Base-by-base conservation (phyloP, 1,284 basidiomycete species). In the Cryptococcus maquisensis region DNA sequence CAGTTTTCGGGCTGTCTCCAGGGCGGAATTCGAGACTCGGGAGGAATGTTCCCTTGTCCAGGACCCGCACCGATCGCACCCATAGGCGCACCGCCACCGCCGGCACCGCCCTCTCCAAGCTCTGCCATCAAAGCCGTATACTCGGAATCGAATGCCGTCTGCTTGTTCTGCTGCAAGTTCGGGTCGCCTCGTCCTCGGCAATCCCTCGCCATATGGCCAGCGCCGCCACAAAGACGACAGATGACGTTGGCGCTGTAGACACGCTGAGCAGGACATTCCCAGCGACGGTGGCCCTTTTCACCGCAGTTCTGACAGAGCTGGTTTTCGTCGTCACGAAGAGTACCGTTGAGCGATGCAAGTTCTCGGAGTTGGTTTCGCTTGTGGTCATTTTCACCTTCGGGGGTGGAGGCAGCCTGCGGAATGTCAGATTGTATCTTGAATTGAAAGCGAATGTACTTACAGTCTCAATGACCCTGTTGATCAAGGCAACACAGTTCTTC, bases 301-400 rank as follows among this genome's bases (percentile, higher is more conserved):
- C 92, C 93, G 78, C 94, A 97, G 72, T 96, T 97, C 79, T 97
- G 94, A 79, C 96, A 98, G 61, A 98, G 85, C 78, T 99, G 96
- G 71, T 98, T 98, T 79, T 99, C 96, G 75, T 98, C 96, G 72
- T 99, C 96, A 66, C 96, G 91, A 55, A 99, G 85, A 24, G 96
- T 99, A 76, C 96, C 96, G 74, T 99, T 99, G 51, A 99, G 80
- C 18, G 94, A 92, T 15, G 96, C 96, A 32, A 99, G 83, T 75
- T 99, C 96, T 65, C 96, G 90, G 47, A 99, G 84, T 79, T 99
- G 96, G 74, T 95, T 98, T 50, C 96, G 87, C 77, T 99, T 99
- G 80, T 99, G 96, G 72, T 98, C 95, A 73, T 99, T 99, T 78
- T 98, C 92, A 38, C 93, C 94, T 80, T 99, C 96, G 1, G 96